Conservation (phyloP, 257 asterid genomes). For the Prunella vulgaris region DNA sequence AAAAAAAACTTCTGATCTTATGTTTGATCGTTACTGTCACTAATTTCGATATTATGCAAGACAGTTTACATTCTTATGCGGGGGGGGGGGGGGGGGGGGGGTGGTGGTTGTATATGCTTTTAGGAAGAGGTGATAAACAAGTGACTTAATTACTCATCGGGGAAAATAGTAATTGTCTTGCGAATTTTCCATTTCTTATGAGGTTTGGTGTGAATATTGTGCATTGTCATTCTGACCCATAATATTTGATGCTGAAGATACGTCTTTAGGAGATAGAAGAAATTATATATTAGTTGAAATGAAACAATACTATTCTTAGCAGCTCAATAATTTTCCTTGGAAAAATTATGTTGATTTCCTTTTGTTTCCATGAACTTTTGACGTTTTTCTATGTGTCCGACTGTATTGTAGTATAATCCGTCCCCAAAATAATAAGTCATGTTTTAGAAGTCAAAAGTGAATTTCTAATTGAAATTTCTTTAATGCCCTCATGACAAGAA, state of each 20-base stretch:
- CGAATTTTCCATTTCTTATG: neutral
- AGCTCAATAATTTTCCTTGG: neutral
- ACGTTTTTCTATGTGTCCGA: neutral
- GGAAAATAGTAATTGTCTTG: neutral
- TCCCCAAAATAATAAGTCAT: neutral
- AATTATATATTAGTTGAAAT: neutral
- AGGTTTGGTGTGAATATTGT: constrained; percentile 6
- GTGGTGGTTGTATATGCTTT: neutral
- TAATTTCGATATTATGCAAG: neutral
- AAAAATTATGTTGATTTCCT: neutral
- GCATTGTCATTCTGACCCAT: neutral
- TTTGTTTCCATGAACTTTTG: neutral
- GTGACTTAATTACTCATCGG: neutral
- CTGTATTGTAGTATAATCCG: neutral
- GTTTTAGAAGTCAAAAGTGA: neutral
- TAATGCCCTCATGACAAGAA: neutral
- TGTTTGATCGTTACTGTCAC: neutral
- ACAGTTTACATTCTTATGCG: neutral
- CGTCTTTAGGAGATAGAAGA: neutral
- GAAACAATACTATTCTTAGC: neutral
- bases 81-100: no score
- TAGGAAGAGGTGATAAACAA: neutral
- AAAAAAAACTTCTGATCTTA: neutral
- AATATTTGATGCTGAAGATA: neutral
- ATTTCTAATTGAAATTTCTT: neutral